phyloP scores from a whole-genome alignment of 2,329 filamentous ascomycete genomes.

The Shiraia sp. region DNA sequence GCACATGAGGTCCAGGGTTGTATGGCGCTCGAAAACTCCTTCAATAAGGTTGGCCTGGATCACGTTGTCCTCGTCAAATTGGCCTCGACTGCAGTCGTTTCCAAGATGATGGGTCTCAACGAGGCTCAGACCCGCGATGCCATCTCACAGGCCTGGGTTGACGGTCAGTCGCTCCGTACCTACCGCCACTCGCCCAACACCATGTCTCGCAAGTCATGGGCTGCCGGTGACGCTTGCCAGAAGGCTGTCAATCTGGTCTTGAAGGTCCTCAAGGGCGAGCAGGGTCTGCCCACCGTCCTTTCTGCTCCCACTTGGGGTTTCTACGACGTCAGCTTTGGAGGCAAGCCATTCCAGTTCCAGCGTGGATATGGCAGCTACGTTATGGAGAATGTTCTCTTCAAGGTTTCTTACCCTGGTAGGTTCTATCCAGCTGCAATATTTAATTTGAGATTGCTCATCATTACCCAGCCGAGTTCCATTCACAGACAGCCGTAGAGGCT shows the following conservation, averaged over 20 bases:
- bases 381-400: slow-evolving; percentile 99
- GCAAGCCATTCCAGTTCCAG: slow-evolving; percentile 90
- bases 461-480: slow-evolving; percentile 84
- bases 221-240: slow-evolving; percentile 96
- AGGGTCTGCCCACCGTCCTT: slow-evolving; percentile 88
- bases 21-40: slow-evolving; percentile 95
- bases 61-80: slow-evolving; percentile 99
- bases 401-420: slow-evolving; percentile 94
- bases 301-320: slow-evolving; percentile 95
- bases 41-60: slow-evolving; percentile 97
- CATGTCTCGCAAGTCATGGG: slow-evolving; percentile 99
- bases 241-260: slow-evolving; percentile 88
- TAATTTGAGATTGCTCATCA: background rate
- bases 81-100: slow-evolving; percentile 89
- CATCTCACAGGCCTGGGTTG: slow-evolving; percentile 95
- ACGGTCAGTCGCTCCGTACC: slow-evolving; percentile 92
- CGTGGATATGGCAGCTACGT: slow-evolving; percentile 96
- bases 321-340: slow-evolving; percentile 97
- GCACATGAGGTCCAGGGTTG: slow-evolving; percentile 99
- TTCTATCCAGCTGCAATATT: slow-evolving; percentile 4
- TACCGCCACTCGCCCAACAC: slow-evolving; percentile 98
- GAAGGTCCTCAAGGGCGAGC: slow-evolving; percentile 89
- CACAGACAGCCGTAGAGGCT: slow-evolving; percentile 95
- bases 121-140: slow-evolving; percentile 93
- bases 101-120: slow-evolving; percentile 88